Evolutionary conservation across 495 filamentous ascomycete species (phyloP).

Genomic region (Haplographium delicatum): DNA sequence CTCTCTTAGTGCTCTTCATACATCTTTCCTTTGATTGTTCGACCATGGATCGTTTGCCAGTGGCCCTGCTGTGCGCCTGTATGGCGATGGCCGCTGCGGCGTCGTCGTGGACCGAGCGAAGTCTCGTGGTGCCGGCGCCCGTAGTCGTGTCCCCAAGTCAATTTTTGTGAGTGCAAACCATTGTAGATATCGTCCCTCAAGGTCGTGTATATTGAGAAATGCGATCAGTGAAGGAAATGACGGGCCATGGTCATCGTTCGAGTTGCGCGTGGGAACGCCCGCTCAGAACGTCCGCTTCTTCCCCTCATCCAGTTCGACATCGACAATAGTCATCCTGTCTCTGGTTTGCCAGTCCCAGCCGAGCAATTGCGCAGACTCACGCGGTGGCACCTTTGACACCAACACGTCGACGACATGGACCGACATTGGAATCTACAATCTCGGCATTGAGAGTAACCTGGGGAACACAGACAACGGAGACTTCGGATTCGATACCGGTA

Average conservation of each 20-base stretch:
- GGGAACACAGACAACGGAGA: slow-evolving; percentile 27
- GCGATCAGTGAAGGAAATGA: slow-evolving; percentile 51
- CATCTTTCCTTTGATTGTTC: too few relatives aligned
- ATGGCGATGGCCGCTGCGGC: too few relatives aligned
- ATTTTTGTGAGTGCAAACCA: too few relatives aligned
- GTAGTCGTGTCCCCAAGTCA: too few relatives aligned
- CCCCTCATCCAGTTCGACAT: slow-evolving; percentile 37
- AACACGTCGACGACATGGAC: slow-evolving; percentile 8
- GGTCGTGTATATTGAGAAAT: too few relatives aligned
- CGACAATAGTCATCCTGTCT: slow-evolving; percentile 32
- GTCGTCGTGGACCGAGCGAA: too few relatives aligned
- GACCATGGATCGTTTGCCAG: too few relatives aligned
- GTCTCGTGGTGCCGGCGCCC: too few relatives aligned
- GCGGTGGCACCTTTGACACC: too few relatives aligned
- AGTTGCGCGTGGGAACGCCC: slow-evolving; percentile 41
- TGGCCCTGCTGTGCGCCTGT: too few relatives aligned
- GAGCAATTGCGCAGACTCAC: slow-evolving; percentile 19
- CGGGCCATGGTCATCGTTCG: slow-evolving; percentile 47
- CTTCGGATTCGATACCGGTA: slow-evolving; percentile 47
- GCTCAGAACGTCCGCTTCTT: slow-evolving; percentile 40
- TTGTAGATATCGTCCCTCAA: too few relatives aligned
- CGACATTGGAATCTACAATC: background rate
- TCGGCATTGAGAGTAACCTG: slow-evolving; percentile 1
- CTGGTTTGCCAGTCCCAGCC: background rate
- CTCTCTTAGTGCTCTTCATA: too few relatives aligned